Percentiles rank a stretch among this genome's conserved stretches.
phyloP scores from a whole-genome alignment of 23 red algal genomes.

The Gracilaria caudata region DNA sequence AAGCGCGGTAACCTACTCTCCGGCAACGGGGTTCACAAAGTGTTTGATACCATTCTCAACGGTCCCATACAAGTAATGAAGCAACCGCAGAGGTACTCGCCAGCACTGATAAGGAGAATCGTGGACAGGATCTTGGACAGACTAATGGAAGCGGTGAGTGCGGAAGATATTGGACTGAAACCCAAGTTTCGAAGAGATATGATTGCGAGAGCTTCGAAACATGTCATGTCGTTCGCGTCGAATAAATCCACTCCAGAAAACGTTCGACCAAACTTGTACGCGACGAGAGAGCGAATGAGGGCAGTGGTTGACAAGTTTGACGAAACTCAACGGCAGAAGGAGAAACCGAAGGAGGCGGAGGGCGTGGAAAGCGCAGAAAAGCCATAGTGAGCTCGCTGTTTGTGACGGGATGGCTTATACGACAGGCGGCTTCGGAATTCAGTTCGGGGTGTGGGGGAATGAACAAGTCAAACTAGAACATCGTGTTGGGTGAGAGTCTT shows the following conservation, averaged over 20 bases:
- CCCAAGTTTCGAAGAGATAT: constrained; percentile 45
- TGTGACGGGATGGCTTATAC: no score
- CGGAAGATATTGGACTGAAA: constrained; percentile 31
- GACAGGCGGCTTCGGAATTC: no score
- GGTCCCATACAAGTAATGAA: constrained; percentile 25
- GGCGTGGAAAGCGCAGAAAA: neutral
- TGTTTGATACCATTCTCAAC: constrained; percentile 45
- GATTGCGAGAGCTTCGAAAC: constrained; percentile 40
- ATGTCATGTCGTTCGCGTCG: constrained; percentile 50
- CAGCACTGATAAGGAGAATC: constrained; percentile 32
- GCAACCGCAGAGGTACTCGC: neutral
- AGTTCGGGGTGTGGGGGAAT: no score
- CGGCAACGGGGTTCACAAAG: constrained; percentile 43
- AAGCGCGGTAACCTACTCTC: neutral
- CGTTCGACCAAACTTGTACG: constrained; percentile 52
- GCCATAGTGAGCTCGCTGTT: no score
- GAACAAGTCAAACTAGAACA: no score
- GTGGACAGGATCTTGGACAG: constrained; percentile 31
- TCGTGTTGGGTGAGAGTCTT: no score
- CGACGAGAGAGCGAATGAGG: constrained; percentile 33
- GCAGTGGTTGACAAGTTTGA: constrained; percentile 18
- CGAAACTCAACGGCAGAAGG: constrained; percentile 4
- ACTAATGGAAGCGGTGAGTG: constrained; percentile 8
- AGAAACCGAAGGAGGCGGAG: neutral
- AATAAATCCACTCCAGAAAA: constrained; percentile 54